Evolutionary conservation across 768 basidiomycete genomes (phyloP).

Genomic region (Butyriboletus loyo): DNA sequence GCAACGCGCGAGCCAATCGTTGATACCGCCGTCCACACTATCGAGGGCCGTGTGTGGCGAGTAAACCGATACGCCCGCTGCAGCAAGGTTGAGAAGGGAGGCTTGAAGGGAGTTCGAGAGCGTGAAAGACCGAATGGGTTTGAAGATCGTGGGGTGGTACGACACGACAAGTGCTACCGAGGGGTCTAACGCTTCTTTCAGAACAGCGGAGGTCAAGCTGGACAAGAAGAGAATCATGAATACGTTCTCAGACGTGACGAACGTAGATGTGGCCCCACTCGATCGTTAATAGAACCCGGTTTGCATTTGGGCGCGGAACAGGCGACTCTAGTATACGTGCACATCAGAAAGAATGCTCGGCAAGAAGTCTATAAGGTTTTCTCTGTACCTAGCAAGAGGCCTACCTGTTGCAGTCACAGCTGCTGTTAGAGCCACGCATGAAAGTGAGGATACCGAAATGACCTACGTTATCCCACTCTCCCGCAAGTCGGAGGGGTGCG

Average conservation of each 20-base stretch:
- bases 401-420: constrained; percentile 47
- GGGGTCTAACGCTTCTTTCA: constrained; percentile 60
- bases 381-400: constrained; percentile 63
- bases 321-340: constrained; percentile 48
- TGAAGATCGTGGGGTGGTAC: constrained; percentile 87
- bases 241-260: constrained; percentile 3
- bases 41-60: constrained; percentile 89
- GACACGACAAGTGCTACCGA: constrained; percentile 68
- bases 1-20: constrained; percentile 80
- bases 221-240: constrained; percentile 21
- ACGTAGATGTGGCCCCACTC: constrained; percentile 44
- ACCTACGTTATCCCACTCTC: constrained; percentile 92
- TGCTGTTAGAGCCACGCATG: constrained; percentile 2
- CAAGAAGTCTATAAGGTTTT: constrained; percentile 2
- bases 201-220: constrained; percentile 73
- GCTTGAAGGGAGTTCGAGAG: constrained; percentile 75
- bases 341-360: constrained; percentile 1
- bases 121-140: constrained; percentile 69
- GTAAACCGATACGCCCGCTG: constrained; percentile 82
- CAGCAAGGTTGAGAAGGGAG: constrained; percentile 75
- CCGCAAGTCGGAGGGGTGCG: constrained; percentile 83
- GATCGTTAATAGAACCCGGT: constrained; percentile 62
- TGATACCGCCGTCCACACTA: constrained; percentile 78
- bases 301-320: constrained; percentile 42
- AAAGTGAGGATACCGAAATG: neutral